phyloP scores from a whole-genome alignment of 2,329 filamentous ascomycete species.

The Xylogone sp. region DNA sequence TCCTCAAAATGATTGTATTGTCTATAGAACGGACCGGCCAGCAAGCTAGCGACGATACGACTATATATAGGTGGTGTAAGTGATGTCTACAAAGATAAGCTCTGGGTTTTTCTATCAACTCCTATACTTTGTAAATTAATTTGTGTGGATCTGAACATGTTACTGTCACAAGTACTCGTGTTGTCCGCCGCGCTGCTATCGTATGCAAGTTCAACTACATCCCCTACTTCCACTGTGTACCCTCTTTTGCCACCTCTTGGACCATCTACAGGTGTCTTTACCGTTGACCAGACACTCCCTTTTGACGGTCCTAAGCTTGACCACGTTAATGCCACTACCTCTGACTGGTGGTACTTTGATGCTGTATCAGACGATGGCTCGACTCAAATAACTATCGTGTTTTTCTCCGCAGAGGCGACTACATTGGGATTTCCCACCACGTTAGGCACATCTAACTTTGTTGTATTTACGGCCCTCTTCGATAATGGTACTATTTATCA shows the following conservation, averaged over 20 bases:
- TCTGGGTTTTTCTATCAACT: too few relatives aligned
- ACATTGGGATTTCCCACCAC: background rate
- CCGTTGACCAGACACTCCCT: background rate
- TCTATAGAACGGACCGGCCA: too few relatives aligned
- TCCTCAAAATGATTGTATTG: too few relatives aligned
- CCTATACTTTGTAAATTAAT: too few relatives aligned
- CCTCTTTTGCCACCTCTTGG: background rate
- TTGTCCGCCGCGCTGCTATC: too few relatives aligned
- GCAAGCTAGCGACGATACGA: too few relatives aligned
- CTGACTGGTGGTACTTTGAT: slow-evolving; percentile 36
- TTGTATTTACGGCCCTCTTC: background rate
- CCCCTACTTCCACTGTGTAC: background rate
- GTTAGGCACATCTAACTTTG: background rate
- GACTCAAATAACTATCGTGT: slow-evolving; percentile 23
- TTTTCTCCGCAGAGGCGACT: slow-evolving; percentile 18
- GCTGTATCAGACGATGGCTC: slow-evolving; percentile 21
- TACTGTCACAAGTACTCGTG: too few relatives aligned
- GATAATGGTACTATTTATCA: background rate
- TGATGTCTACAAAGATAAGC: too few relatives aligned
- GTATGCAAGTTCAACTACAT: too few relatives aligned
- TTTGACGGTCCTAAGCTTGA: slow-evolving; percentile 2
- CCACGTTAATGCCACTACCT: slow-evolving; percentile 10
- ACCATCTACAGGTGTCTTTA: background rate
- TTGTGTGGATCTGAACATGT: too few relatives aligned
- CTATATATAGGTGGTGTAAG: too few relatives aligned